Conservation (phyloP, 306 rosid species). For the Neltuma alba region DNA sequence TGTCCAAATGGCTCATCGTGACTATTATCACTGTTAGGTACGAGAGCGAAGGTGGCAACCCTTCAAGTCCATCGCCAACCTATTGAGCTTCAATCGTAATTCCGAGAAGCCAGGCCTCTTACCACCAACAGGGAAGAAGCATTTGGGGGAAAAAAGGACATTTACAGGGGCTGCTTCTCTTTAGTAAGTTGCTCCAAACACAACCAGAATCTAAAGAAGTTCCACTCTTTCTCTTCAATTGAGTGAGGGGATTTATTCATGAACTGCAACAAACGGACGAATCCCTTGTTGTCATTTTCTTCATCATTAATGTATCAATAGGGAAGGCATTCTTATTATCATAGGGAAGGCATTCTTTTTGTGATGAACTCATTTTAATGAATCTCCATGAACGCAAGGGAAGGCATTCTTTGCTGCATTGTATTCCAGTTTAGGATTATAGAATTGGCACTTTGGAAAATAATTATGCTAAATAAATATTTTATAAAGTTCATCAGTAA, state of each 20-base stretch:
- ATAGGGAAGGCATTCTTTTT: neutral
- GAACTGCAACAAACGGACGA: neutral
- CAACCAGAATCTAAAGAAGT: neutral
- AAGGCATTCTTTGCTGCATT: conserved; percentile 5
- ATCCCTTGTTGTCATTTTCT: neutral
- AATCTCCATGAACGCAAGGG: neutral
- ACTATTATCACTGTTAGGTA: too few species aligned
- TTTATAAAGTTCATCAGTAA: neutral
- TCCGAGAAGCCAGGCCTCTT: too few species aligned
- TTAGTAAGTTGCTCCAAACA: too few species aligned
- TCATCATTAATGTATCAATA: neutral
- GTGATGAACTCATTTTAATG: neutral
- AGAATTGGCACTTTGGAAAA: neutral
- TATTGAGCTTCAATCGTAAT: too few species aligned
- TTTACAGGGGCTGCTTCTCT: neutral
- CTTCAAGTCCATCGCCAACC: too few species aligned
- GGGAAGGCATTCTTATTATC: neutral
- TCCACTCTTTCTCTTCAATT: neutral
- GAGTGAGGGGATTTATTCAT: neutral
- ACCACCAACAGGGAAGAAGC: too few species aligned
- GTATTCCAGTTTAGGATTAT: neutral
- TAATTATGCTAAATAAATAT: neutral
- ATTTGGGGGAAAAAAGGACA: too few species aligned
- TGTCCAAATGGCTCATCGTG: too few species aligned
- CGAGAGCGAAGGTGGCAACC: too few species aligned